Base-by-base conservation (phyloP, 441 rosid species). In the Metrosideros polymorpha region DNA sequence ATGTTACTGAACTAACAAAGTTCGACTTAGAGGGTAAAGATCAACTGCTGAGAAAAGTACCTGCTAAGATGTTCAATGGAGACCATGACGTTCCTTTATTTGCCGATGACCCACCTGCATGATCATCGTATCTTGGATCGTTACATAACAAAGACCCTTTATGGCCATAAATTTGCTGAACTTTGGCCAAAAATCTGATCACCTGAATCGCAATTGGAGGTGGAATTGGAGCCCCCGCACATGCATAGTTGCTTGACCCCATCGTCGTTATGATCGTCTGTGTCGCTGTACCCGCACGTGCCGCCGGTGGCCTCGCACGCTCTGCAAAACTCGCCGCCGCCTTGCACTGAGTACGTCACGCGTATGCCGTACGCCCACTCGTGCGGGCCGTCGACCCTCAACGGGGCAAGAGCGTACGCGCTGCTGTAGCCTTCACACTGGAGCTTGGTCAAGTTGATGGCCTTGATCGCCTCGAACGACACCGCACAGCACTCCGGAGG, bases 261-360 rank as follows among this genome's bases (percentile, higher is more conserved):
- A 22, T 94, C 95, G 22, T 84, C 66, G 6, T 54, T 54, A 51
- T 39, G 56, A 35, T 71, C 79, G 22, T 71, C 79, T 0, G 22
- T n/a, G 47, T 71, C 79, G 18, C 92, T 95, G 50, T 93, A 95
- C 19, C 98, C 99, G 83, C 99, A 96, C 19, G 94, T 91, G 57
- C 99, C 99, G 3, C 97, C 94, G 4, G 98, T 96, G 18, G 96
- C 99, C 89, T 94, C 96, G 84, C 99, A 96, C 18, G 96, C 98
- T 24, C 95, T 87, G 82, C 98, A 95, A 76, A 96, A 93, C 86
- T 92, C 92, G 14, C 92, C 96, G 22, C 90, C 92, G 17, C 94
- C 97, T 86, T 94, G 95, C 51, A 95, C 95, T 7, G 96, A 94
- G 82, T 96, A 97, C 89, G 91, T 94, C 6, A 93, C 96, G 7